Conservation (phyloP, 2,329 filamentous ascomycete genomes). For the Dactylellina haptotyla region DNA sequence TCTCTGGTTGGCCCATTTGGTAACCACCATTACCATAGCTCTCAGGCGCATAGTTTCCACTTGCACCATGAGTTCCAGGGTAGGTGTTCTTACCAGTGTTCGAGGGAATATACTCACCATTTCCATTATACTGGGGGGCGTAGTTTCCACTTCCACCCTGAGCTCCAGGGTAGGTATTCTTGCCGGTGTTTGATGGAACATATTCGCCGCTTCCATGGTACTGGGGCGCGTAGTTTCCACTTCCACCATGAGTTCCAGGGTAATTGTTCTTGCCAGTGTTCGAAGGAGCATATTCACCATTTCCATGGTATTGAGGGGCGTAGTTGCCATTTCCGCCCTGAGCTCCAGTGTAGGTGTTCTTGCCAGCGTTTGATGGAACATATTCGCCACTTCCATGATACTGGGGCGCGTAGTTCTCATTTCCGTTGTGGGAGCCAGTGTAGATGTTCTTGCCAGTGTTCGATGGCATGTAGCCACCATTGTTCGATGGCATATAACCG, state of each 20-base stretch:
- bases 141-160: not conserved
- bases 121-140: not conserved
- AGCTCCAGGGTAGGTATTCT: not conserved
- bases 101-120: not conserved
- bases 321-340: not conserved
- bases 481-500: not conserved
- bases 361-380: not conserved
- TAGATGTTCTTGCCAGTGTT: not conserved
- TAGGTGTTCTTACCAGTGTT: not conserved
- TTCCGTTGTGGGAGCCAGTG: not conserved
- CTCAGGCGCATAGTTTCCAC: not conserved
- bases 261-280: not conserved
- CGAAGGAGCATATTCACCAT: not conserved
- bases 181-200: not conserved
- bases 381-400: slow-evolving; percentile 15
- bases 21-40: slow-evolving; percentile 16
- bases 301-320: not conserved
- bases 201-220: slow-evolving; percentile 14
- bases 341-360: not conserved
- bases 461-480: not conserved
- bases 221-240: not conserved
- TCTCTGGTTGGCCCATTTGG: slow-evolving; percentile 2
- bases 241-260: not conserved
- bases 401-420: not conserved
- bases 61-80: not conserved